Evolutionary conservation across 179 eudicot species (phyloP), one percentile per base, ranked within the genome.

Genomic region (Beta lomatogona): DNA sequence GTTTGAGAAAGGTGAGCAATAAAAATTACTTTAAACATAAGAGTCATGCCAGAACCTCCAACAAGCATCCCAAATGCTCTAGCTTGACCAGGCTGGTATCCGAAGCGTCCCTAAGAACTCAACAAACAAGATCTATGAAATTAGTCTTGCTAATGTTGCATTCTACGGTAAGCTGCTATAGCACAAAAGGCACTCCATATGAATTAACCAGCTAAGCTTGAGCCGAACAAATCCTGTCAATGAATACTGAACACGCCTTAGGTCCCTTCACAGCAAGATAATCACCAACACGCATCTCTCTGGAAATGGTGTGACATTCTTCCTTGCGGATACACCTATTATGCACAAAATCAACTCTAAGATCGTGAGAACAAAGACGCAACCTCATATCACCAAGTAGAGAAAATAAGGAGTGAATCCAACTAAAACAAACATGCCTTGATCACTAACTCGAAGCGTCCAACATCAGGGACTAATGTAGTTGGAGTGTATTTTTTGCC

Each of bases 31-130:
- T 94, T 97, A 82, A 92, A 94, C 98, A 94, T 94, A 15, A 97
- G 97, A 78, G 98, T 94, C 80, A 94, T 94, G 76, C 98, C 98
- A 79, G 97, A 93, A 44, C 98, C 98, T 55, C 98, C 98, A 79
- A 97, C 98, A 87, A 94, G 90, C 98, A 93, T 93, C 63, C 98
- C 98, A 72, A 94, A 92, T 15, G 93, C 98, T 86, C 94, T 92
- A 82, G 90, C 98, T 87, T 94, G 89, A 46, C 92, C 92, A 75
- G 92, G 93, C 81, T 92, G 97, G 86, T 94, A 94, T 88, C 61
- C 92, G 81, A 94, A 94, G 46, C 98, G 95, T 4, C 98, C 97
- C 97, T 94, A 78, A 22, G 79, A 83, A 60, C 75, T 50, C 67
- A 81, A 78, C n/a, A 57, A 58, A 71, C 60, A 44, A 73, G 61